Percentiles rank a stretch among this genome's conserved stretches.
These are phyloP conservation scores for Leccinum longicurvipes DNA, from an alignment of 768 basidiomycete species.

Conservation along the genomic window DNA sequence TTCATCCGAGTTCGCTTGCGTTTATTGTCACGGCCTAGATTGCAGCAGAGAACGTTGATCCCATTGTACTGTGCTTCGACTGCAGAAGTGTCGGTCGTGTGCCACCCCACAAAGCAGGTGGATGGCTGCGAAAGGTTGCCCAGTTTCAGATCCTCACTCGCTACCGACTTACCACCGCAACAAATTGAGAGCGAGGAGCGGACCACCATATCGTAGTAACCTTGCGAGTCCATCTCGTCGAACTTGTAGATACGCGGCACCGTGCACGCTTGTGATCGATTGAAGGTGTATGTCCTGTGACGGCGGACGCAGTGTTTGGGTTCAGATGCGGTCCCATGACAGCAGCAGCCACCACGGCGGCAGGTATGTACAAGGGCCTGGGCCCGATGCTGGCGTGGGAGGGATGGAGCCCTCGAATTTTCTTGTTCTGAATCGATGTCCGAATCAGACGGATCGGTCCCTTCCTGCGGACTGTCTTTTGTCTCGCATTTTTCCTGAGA, in stretches of 20 bases:
- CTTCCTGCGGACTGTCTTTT: not conserved
- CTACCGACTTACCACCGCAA: not conserved
- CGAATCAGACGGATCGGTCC: not conserved
- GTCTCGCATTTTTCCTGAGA: not conserved
- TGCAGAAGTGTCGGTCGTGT: not conserved
- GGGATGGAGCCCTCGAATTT: not conserved
- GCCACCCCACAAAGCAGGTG: conserved; percentile 1
- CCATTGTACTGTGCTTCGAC: conserved; percentile 2
- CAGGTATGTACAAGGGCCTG: conserved; percentile 4
- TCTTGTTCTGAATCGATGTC: not conserved
- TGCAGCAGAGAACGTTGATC: conserved; percentile 1
- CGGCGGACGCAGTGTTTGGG: conserved; percentile 5
- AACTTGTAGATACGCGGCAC: not conserved
- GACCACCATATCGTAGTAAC: not conserved
- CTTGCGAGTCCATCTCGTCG: too few relatives aligned
- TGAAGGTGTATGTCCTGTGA: not conserved
- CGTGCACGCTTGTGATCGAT: not conserved
- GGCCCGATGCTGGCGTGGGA: not conserved
- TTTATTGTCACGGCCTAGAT: not conserved
- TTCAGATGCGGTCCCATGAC: not conserved
- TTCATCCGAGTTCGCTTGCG: not conserved
- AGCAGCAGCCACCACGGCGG: conserved; percentile 1
- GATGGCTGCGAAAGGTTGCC: not conserved
- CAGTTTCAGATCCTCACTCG: not conserved
- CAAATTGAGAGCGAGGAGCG: not conserved